Evolutionary conservation across 768 basidiomycete species (phyloP).

Genomic region (Hydnomerulius pinastri): DNA sequence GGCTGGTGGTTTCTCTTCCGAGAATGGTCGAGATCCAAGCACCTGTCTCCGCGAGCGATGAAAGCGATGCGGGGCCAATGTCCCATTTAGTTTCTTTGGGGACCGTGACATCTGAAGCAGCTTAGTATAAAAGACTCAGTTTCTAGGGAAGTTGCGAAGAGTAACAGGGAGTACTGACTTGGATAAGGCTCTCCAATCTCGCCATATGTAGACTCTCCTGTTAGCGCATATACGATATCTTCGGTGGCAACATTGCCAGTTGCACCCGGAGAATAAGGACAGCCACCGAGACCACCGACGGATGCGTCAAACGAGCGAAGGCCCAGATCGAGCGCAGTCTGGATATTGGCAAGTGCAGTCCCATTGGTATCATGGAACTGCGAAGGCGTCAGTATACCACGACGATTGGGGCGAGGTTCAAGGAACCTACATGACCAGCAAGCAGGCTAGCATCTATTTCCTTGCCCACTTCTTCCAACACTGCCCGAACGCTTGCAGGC

Average conservation of each 20-base stretch:
- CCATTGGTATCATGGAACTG: conserved; percentile 93
- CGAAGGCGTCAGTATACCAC: neutral
- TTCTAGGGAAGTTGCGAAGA: neutral
- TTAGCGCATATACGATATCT: conserved; percentile 82
- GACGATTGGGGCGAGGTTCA: conserved; percentile 20
- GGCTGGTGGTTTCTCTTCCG: conserved; percentile 68
- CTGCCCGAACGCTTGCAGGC: conserved; percentile 61
- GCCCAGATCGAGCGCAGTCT: conserved; percentile 71
- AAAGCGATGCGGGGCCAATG: conserved; percentile 53
- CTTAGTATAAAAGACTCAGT: conserved; percentile 5
- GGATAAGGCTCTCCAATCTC: conserved; percentile 35
- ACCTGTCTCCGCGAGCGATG: conserved; percentile 72
- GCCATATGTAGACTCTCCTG: conserved; percentile 61
- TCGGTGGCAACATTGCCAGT: conserved; percentile 96
- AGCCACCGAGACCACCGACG: conserved; percentile 90
- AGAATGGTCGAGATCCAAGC: conserved; percentile 79
- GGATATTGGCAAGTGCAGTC: conserved; percentile 75
- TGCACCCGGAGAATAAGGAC: conserved; percentile 94
- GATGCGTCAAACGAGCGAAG: conserved; percentile 81
- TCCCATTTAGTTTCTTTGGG: conserved; percentile 24
- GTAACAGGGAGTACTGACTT: conserved; percentile 12
- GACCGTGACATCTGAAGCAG: neutral
- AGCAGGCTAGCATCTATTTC: conserved; percentile 62
- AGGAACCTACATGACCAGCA: conserved; percentile 57
- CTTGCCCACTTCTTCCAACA: conserved; percentile 72